Conservation (phyloP, 202 grass and related monocot species). For the Eragrostis tef region DNA sequence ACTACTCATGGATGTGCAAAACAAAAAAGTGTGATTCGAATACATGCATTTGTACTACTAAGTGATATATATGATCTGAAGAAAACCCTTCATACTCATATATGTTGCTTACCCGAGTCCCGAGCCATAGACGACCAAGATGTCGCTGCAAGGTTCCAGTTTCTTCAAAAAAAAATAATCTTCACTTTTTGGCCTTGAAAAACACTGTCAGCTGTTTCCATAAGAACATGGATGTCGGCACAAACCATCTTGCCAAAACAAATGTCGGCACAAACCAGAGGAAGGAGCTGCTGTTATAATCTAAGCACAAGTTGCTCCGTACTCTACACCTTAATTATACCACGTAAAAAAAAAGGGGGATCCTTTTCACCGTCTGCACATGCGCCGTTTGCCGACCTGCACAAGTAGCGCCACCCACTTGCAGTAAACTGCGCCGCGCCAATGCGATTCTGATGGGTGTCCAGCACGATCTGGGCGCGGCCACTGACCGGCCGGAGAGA, state of each 20-base stretch:
- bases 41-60: too few species aligned
- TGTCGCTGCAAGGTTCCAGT: too few species aligned
- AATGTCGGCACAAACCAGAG: background rate
- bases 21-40: too few species aligned
- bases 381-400: constrained; percentile 42
- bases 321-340: background rate
- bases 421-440: constrained; percentile 27
- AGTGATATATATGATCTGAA: background rate
- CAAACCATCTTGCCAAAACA: background rate
- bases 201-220: background rate
- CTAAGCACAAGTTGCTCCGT: background rate
- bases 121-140: background rate
- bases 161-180: too few species aligned
- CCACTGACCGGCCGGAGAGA: constrained; percentile 33
- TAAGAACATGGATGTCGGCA: background rate
- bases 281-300: background rate
- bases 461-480: background rate
- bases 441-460: constrained; percentile 22
- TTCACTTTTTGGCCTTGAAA: background rate
- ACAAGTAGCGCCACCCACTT: constrained; percentile 24
- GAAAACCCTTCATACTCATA: background rate
- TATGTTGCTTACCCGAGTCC: background rate
- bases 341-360: background rate
- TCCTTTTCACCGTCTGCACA: constrained; percentile 22
- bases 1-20: too few species aligned